Conservation (phyloP, 305 asterid genomes). For the Fraxinus nigra region DNA sequence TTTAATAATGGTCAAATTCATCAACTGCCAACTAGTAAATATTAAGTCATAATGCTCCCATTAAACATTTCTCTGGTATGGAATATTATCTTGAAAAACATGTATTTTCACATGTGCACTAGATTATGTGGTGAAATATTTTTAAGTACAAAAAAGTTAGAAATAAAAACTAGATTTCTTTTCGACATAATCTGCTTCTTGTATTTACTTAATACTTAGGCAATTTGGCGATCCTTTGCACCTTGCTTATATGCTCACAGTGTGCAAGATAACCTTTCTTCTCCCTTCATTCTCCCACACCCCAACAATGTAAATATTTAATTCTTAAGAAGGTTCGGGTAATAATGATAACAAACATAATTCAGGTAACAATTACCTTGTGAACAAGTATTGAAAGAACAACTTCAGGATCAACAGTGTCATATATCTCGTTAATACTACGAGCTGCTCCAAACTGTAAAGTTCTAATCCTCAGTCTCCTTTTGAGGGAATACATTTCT, state of each 20-base stretch:
- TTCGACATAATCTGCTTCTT: not conserved
- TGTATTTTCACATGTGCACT: not conserved
- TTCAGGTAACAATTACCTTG: constrained; percentile 56
- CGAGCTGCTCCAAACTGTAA: constrained; percentile 70
- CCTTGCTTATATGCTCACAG: not conserved
- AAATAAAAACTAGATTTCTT: not conserved
- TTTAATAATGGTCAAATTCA: not conserved
- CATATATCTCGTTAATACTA: constrained; percentile 78
- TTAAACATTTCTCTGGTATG: not conserved
- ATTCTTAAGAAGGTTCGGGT: constrained; percentile 8
- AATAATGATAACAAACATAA: constrained; percentile 9
- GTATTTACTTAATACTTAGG: not conserved
- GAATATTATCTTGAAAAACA: not conserved
- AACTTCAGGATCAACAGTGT: constrained; percentile 87
- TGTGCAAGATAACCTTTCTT: constrained; percentile 19
- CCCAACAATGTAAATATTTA: not conserved
- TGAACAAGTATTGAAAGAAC: constrained; percentile 85
- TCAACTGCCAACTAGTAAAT: not conserved
- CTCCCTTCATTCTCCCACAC: constrained; percentile 17
- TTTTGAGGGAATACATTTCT: constrained; percentile 65
- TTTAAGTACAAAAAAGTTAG: not conserved
- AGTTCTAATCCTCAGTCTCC: constrained; percentile 90
- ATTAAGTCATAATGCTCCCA: not conserved
- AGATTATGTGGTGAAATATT: not conserved
- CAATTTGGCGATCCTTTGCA: constrained; percentile 12